Conservation (phyloP, 805 yeast genomes). For the Wickerhamomyces alni region DNA sequence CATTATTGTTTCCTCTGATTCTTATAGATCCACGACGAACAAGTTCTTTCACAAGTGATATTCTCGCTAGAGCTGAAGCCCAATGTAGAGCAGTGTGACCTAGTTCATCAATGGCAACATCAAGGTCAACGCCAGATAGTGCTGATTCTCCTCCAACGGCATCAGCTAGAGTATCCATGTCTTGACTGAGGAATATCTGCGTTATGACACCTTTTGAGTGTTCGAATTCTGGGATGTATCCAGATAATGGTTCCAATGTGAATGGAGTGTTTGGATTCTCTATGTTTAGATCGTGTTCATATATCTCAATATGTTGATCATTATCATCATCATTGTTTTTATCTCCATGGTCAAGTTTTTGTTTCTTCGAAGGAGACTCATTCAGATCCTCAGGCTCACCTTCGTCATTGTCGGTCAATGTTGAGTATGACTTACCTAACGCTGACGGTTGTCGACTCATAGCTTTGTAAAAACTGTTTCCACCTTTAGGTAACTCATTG, state of each 20-base stretch:
- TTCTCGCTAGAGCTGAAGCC: constrained; percentile 88
- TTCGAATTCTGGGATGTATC: constrained; percentile 27
- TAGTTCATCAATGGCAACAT: constrained; percentile 85
- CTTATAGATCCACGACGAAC: constrained; percentile 65
- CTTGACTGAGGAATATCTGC: constrained; percentile 43
- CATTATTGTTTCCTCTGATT: constrained; percentile 69
- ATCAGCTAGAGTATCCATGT: constrained; percentile 24
- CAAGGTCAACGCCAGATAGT: constrained; percentile 45
- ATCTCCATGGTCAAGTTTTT: constrained; percentile 11
- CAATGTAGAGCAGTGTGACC: constrained; percentile 95
- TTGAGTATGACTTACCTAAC: constrained; percentile 22
- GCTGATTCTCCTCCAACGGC: constrained; percentile 24
- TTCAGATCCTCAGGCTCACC: constrained; percentile 6
- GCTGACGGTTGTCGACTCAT: constrained; percentile 20
- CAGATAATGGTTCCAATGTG: constrained; percentile 41
- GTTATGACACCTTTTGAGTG: constrained; percentile 40
- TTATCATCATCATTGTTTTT: neutral
- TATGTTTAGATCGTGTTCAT: constrained; percentile 30
- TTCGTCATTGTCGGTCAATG: constrained; percentile 29
- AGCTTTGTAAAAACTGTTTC: constrained; percentile 10
- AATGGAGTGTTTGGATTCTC: constrained; percentile 41
- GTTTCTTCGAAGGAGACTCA: constrained; percentile 35
- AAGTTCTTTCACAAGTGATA: constrained; percentile 60
- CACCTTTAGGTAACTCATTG: constrained; percentile 3
- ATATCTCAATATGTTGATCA: constrained; percentile 19